Evolutionary conservation across 2,329 filamentous ascomycete species (phyloP).

Genomic region (Bipolaris cookei): DNA sequence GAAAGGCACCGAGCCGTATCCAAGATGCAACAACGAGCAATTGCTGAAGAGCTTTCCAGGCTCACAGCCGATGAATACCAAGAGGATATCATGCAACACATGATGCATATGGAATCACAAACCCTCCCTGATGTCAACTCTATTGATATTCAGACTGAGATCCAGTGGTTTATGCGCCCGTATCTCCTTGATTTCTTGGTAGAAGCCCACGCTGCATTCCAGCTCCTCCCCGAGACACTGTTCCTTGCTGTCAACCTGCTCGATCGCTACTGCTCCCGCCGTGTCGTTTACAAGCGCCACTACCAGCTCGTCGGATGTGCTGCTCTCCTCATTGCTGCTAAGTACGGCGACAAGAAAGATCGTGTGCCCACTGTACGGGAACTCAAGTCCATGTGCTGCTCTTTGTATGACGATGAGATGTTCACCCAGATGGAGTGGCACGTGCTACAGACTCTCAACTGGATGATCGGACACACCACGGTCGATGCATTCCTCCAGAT

Average conservation of each 20-base stretch:
- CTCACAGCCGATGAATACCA: constrained; percentile 88
- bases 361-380: constrained; percentile 97
- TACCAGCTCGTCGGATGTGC: constrained; percentile 98
- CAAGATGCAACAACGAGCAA: constrained; percentile 82
- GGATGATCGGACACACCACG: constrained; percentile 94
- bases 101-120: constrained; percentile 94
- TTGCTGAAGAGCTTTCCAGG: constrained; percentile 87
- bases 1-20: constrained; percentile 80
- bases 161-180: constrained; percentile 99
- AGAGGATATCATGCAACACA: constrained; percentile 91
- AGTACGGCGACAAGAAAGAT: constrained; percentile 99
- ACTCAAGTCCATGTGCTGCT: constrained; percentile 99
- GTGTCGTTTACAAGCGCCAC: constrained; percentile 98
- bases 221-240: constrained; percentile 89
- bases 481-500: constrained; percentile 93
- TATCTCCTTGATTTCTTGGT: constrained; percentile 98
- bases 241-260: constrained; percentile 96
- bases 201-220: constrained; percentile 94
- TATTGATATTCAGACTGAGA: constrained; percentile 98
- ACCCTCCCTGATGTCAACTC: constrained; percentile 95
- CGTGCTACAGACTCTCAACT: constrained; percentile 94
- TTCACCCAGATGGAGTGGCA: constrained; percentile 99
- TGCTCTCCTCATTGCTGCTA: constrained; percentile 92
- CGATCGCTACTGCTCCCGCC: constrained; percentile 95
- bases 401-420: constrained; percentile 98